These are phyloP conservation scores for Penicillium sp. DNA, from an alignment of 2,329 filamentous ascomycete genomes.

Conservation along the genomic window DNA sequence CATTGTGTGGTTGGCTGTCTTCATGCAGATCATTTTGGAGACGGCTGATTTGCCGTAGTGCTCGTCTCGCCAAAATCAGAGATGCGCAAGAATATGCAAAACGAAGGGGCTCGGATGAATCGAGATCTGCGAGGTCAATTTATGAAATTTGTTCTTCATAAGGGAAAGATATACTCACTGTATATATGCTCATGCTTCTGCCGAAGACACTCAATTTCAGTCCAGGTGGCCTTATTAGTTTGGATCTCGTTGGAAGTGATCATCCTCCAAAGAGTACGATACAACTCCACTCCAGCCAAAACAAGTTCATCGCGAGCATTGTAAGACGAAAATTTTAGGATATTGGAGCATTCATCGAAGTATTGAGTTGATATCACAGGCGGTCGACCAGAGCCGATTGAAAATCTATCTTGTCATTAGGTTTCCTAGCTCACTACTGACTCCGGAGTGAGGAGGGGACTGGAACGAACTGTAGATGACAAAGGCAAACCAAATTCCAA, in stretches of 20 bases:
- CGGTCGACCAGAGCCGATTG: conserved; percentile 16
- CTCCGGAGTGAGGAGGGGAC: background rate
- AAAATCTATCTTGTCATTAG: conserved; percentile 10
- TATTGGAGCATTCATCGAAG: conserved; percentile 15
- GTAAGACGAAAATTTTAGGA: conserved; percentile 15
- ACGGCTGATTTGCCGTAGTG: conserved; percentile 11
- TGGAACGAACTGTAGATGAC: conserved; percentile 17
- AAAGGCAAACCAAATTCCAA: conserved; percentile 21
- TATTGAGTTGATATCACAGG: conserved; percentile 18
- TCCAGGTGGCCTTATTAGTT: conserved; percentile 6
- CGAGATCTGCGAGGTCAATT: conserved; percentile 10
- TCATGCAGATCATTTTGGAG: background rate
- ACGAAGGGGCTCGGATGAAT: conserved; percentile 18
- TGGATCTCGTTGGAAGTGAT: conserved; percentile 12
- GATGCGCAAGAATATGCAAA: conserved; percentile 20
- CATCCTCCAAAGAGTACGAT: conserved; percentile 14
- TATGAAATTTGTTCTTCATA: background rate
- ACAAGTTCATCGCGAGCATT: conserved; percentile 17
- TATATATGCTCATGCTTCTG: conserved; percentile 19
- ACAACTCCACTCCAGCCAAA: conserved; percentile 13
- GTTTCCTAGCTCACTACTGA: background rate
- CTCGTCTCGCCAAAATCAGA: conserved; percentile 17
- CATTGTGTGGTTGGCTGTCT: background rate
- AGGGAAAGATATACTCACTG: conserved; percentile 5
- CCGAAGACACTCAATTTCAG: conserved; percentile 14